These are phyloP conservation scores for Phytophthora fragariaefolia DNA, from an alignment of 352 stramenopile species.

Conservation along the genomic window DNA sequence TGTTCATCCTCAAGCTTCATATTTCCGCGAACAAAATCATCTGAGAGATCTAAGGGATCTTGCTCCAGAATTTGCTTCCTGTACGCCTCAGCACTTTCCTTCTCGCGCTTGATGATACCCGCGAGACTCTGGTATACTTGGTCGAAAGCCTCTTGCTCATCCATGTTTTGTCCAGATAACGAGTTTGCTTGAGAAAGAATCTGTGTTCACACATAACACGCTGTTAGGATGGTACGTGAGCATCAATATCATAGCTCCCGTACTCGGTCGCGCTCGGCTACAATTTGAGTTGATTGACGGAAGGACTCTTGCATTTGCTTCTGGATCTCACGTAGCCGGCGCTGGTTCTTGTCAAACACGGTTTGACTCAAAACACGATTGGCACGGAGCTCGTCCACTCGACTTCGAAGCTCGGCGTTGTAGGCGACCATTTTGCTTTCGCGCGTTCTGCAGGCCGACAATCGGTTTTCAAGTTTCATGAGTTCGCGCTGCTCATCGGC, in stretches of 20 bases:
- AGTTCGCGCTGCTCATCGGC: constrained; percentile 79
- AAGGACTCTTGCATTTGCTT: constrained; percentile 83
- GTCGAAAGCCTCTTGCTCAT: constrained; percentile 81
- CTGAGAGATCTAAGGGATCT: constrained; percentile 65
- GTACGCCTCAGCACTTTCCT: constrained; percentile 78
- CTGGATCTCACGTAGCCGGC: constrained; percentile 74
- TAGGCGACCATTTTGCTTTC: constrained; percentile 78
- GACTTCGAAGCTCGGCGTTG: constrained; percentile 59
- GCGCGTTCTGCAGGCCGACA: constrained; percentile 72
- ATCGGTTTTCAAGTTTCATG: constrained; percentile 81
- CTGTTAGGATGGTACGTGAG: constrained; percentile 1
- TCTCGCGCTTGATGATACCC: constrained; percentile 74
- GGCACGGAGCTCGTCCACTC: constrained; percentile 71
- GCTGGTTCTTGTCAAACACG: constrained; percentile 86
- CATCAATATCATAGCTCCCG: neutral
- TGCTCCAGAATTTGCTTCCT: constrained; percentile 81
- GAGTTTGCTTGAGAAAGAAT: constrained; percentile 73
- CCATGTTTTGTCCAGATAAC: constrained; percentile 71
- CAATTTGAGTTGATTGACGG: constrained; percentile 67
- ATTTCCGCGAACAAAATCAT: constrained; percentile 78
- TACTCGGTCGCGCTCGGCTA: constrained; percentile 74
- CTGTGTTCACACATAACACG: constrained; percentile 31
- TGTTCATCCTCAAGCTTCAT: constrained; percentile 82
- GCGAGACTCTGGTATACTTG: constrained; percentile 76
- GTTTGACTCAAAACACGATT: constrained; percentile 70